A percentile compares a stretch with the other conserved stretches of the same genome.
phyloP scores from a whole-genome alignment of 306 rosid genomes.

The Psophocarpus tetragonolobus region DNA sequence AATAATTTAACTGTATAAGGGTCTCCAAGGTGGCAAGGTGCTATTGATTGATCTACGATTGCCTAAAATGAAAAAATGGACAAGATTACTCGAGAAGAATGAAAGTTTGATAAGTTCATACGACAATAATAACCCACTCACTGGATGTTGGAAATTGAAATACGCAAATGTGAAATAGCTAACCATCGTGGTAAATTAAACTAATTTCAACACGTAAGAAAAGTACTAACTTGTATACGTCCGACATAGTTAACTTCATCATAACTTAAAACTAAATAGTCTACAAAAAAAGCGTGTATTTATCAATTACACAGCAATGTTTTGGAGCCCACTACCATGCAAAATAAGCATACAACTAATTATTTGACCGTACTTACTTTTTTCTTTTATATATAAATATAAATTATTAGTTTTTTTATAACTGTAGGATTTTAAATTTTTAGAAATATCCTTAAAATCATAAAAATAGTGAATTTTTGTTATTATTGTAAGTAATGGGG shows the following conservation, averaged over 20 bases:
- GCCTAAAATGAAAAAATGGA: not conserved
- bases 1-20: not conserved
- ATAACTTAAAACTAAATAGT: not conserved
- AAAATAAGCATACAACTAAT: not conserved
- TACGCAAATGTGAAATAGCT: not conserved
- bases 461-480: no score
- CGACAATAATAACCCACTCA: not conserved
- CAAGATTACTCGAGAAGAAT: no score
- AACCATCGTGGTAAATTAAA: not conserved
- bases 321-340: not conserved
- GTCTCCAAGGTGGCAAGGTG: no score
- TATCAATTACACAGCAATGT: not conserved
- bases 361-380: not conserved
- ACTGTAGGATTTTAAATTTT: no score
- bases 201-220: constrained; percentile 15
- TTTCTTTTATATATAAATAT: no score
- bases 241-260: not conserved
- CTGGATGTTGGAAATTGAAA: not conserved
- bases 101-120: no score
- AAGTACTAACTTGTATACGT: not conserved
- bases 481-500: no score
- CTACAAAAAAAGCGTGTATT: not conserved
- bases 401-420: no score
- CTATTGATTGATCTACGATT: not conserved
- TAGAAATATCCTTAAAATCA: no score